Base-by-base conservation (phyloP, 225 moss, liverwort and hornwort genomes). In the Neckera pumila region DNA sequence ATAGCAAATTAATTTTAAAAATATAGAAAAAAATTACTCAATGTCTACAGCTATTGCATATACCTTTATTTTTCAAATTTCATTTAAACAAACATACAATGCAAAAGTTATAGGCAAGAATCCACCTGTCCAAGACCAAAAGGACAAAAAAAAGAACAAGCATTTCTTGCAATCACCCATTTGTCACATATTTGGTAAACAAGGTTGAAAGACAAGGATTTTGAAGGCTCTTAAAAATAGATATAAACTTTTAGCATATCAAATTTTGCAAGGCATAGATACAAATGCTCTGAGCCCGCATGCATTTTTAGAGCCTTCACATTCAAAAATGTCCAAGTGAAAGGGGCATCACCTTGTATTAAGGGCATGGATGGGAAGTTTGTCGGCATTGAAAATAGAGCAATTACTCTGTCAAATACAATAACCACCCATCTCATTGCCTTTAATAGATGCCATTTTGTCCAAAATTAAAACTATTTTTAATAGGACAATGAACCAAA, bases 391-490 rank as follows among this genome's bases (percentile, higher is more conserved):
- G 15, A 66, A 71, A 70, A 69, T 69, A 13, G 6, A 13, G 6
- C 6, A 18, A 42, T 42, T 26, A 26, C 9, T 42, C 0, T 72
- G 0, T 8, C 17, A 72, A 43, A 9, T 6, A 72, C 5, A 26
- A 2, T 27, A 72, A 27, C 3, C 0, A 0, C 42, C 0, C 2
- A 0, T 42, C 9, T 42, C 42, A 42, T 71, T 22, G 27, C 1
- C 10, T 72, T 2, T 2, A 17, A 0, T 16, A 1, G 17, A 73
- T 73, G 45, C 17, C 30, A 6, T 30, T 17, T 73, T 73, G 17
- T 45, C 1, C 4, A 0, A 28, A 45, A 73, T 25, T 3, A 10
- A 28, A 45, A 28, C 13, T 45, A 45, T 14, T 26, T 72, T 72
- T 8, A 72, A 72, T 72, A 16, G 27, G 2, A 16, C 0, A 1